A percentile compares a stretch with the other conserved stretches of the same genome.
phyloP scores from a whole-genome alignment of 768 basidiomycete genomes.

The Leucosporidium creatinivorum region DNA sequence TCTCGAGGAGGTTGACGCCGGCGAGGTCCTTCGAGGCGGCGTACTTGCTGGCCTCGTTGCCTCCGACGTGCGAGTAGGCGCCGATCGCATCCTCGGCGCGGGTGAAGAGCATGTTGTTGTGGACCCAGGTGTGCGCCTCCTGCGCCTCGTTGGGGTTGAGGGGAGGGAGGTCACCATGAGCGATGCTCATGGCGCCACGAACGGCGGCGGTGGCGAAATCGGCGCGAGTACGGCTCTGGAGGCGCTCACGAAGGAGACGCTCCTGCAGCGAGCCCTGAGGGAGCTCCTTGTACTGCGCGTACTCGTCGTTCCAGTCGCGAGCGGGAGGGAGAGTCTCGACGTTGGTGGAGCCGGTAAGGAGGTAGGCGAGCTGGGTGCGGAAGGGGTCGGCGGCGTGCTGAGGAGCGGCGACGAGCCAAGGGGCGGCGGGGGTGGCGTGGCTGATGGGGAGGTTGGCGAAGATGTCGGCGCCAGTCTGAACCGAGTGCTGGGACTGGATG shows the following conservation, averaged over 20 bases:
- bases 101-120: conserved; percentile 47
- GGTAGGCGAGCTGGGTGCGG: conserved; percentile 45
- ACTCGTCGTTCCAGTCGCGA: conserved; percentile 49
- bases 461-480: conserved; percentile 27
- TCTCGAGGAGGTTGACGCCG: conserved; percentile 45
- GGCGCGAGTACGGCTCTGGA: conserved; percentile 43
- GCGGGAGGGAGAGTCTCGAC: conserved; percentile 44
- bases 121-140: conserved; percentile 44
- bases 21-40: conserved; percentile 46
- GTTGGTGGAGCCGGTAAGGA: conserved; percentile 43
- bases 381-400: conserved; percentile 42
- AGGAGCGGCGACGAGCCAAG: conserved; percentile 42
- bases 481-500: conserved; percentile 20
- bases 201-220: conserved; percentile 45
- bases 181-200: conserved; percentile 42
- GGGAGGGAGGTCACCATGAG: conserved; percentile 45
- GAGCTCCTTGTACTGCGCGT: conserved; percentile 44
- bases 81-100: conserved; percentile 46
- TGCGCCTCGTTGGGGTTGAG: conserved; percentile 46
- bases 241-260: conserved; percentile 43
- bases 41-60: conserved; percentile 45
- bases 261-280: conserved; percentile 41
- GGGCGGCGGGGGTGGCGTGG: conserved; percentile 44
- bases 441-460: conserved; percentile 44
- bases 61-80: conserved; percentile 44